These are phyloP conservation scores for Deinandra increscens DNA, from an alignment of 129 eudicot species.

Conservation along the genomic window DNA sequence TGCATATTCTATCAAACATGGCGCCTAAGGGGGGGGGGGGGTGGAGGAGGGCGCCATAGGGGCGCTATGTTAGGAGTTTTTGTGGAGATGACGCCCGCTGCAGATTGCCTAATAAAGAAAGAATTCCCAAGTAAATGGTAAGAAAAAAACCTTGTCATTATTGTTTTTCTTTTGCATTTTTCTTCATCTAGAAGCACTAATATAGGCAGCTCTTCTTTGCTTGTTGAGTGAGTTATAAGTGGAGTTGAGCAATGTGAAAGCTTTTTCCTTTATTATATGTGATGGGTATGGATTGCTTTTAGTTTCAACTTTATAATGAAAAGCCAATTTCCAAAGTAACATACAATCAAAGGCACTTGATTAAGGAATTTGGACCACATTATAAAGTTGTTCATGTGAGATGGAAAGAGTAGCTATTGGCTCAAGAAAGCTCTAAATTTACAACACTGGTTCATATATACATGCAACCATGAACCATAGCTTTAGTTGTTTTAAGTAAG, in stretches of 20 bases:
- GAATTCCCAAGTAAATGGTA: too few species aligned
- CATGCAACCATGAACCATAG: neutral
- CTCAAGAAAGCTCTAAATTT: constrained; percentile 1
- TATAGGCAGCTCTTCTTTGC: neutral
- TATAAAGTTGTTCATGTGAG: constrained; percentile 7
- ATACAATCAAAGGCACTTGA: neutral
- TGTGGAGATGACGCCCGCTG: too few species aligned
- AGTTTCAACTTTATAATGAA: constrained; percentile 19
- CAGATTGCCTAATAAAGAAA: too few species aligned
- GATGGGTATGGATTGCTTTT: constrained; percentile 18
- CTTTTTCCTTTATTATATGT: constrained; percentile 16
- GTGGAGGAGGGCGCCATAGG: too few species aligned
- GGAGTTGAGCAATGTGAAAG: constrained; percentile 25
- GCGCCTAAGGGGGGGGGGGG: too few species aligned
- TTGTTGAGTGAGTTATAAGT: constrained; percentile 13
- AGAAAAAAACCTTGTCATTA: neutral
- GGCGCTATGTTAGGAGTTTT: too few species aligned
- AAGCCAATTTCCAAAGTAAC: constrained; percentile 19
- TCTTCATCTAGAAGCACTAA: constrained; percentile 9
- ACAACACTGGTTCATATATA: constrained; percentile 14
- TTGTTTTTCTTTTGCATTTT: neutral
- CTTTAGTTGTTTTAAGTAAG: too few species aligned
- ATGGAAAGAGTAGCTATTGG: neutral
- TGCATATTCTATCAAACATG: too few species aligned
- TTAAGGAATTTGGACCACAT: constrained; percentile 14